Conservation (phyloP, 306 rosid genomes). For the Lathyrus oleraceus region DNA sequence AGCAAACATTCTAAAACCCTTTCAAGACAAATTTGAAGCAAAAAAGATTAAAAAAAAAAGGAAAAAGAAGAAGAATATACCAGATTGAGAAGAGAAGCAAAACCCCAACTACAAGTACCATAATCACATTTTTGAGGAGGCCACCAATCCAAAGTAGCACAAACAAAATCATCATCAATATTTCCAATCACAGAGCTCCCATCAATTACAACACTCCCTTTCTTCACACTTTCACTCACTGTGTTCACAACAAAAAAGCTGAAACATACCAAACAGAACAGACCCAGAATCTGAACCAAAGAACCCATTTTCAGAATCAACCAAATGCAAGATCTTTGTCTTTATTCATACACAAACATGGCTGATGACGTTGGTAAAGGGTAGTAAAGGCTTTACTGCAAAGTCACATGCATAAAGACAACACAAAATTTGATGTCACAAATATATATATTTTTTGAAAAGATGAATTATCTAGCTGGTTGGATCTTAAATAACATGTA, state of each 20-base stretch:
- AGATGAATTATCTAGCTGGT: not conserved
- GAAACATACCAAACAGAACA: constrained; percentile 41
- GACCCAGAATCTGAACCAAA: constrained; percentile 46
- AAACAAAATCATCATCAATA: constrained; percentile 81
- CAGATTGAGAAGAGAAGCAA: constrained; percentile 86
- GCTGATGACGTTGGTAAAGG: not conserved
- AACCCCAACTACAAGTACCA: constrained; percentile 93
- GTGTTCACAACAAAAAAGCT: constrained; percentile 38
- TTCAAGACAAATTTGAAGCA: not conserved
- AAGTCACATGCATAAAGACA: constrained; percentile 20
- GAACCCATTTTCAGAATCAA: constrained; percentile 57
- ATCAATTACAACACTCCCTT: constrained; percentile 56
- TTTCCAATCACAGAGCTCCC: constrained; percentile 62
- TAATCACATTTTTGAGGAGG: constrained; percentile 98
- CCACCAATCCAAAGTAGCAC: constrained; percentile 99
- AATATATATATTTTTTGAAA: not conserved
- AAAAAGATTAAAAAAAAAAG: not conserved
- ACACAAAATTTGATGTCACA: not conserved
- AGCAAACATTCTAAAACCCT: constrained; percentile 9
- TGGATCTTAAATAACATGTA: not conserved
- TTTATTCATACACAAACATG: not conserved
- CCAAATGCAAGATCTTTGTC: constrained; percentile 42
- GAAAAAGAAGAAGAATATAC: constrained; percentile 38
- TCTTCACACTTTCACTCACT: constrained; percentile 20
- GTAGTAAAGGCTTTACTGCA: not conserved